A percentile compares a stretch with the other conserved stretches of the same genome.
Conservation (phyloP, 2,329 filamentous ascomycete species). For the Phialophora tarda region DNA sequence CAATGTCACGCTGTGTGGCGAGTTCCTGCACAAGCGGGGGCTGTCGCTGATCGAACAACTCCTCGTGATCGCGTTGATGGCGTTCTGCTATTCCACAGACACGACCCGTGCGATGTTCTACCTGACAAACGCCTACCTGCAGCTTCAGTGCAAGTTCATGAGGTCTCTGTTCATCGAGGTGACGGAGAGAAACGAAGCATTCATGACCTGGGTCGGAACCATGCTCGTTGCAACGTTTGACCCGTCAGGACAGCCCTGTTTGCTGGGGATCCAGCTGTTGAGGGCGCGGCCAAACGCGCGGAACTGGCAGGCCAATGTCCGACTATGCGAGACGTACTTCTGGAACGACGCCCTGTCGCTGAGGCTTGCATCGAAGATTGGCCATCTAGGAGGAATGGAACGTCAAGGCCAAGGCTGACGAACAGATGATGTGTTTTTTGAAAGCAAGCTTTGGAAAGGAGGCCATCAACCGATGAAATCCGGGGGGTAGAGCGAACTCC, state of each 20-base stretch:
- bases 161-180: constrained; percentile 21
- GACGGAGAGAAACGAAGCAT: constrained; percentile 21
- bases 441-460: not conserved
- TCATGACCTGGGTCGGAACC: constrained; percentile 24
- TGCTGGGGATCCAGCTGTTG: constrained; percentile 17
- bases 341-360: constrained; percentile 30
- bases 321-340: constrained; percentile 23
- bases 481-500: too few species aligned
- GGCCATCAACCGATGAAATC: not conserved
- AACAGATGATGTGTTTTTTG: not conserved
- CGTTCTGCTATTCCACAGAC: constrained; percentile 28
- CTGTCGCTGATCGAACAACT: constrained; percentile 27
- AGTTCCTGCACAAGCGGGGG: constrained; percentile 24
- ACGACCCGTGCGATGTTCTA: constrained; percentile 26
- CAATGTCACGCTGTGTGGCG: constrained; percentile 26
- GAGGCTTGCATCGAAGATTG: constrained; percentile 24
- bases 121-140: constrained; percentile 25
- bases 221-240: constrained; percentile 26
- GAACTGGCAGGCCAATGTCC: constrained; percentile 29
- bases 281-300: constrained; percentile 16
- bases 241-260: constrained; percentile 14
- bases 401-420: constrained; percentile 17
- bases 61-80: constrained; percentile 21
- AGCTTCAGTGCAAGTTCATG: constrained; percentile 24
- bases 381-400: constrained; percentile 13